Base-by-base conservation (phyloP, 1,284 basidiomycete genomes). In the Pseudozyma tsukubaensis region DNA sequence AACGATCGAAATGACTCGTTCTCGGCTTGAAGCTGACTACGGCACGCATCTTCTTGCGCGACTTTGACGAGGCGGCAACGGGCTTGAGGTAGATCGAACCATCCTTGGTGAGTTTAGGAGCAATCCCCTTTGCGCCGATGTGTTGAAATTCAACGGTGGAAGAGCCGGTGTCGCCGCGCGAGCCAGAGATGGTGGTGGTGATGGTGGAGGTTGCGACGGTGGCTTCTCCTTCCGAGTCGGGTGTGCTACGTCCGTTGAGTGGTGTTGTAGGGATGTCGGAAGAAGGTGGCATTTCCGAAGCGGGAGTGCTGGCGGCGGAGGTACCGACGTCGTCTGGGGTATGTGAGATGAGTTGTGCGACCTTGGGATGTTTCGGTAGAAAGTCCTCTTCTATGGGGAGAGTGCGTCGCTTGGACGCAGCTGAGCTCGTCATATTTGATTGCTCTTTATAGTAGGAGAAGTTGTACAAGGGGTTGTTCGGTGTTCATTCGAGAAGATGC, bases 21-120 rank as follows among this genome's bases (percentile, higher is more conserved):
- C 80, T 48, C 8, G 79, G 70, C 37, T 62, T 59, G 67, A 82
- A 82, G 56, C 63, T 68, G 64, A 82, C 78, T 19, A 82, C 54
- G n/a, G 78, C 64, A 12, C 75, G 66, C 66, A 81, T 76, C 61
- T 74, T 73, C 21, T 77, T 78, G 47, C 63, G 56, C 5, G 59
- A 37, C 36, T 49, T 64, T 13, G 71, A 61, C 10, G 59, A 59
- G 24, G 68, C 65, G 4, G 73, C 66, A 36, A 61, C 59, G 29
- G 79, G 79, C 32, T 65, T 65, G 50, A 81, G 76, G 40, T 76
- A 52, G 42, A 81, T 70, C 7, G 62, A 56, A 24, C 79, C 79
- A 52, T 76, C 71, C 29, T 70, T 72, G 60, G 63, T 73, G 39
- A 81, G 61, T 21, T 68, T 44, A 54, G 72, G 68, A 10, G 70